Evolutionary conservation across 176 grass and related monocot species (phyloP), one percentile per base, ranked within the genome.

Genomic region (Elaeis guineensis): DNA sequence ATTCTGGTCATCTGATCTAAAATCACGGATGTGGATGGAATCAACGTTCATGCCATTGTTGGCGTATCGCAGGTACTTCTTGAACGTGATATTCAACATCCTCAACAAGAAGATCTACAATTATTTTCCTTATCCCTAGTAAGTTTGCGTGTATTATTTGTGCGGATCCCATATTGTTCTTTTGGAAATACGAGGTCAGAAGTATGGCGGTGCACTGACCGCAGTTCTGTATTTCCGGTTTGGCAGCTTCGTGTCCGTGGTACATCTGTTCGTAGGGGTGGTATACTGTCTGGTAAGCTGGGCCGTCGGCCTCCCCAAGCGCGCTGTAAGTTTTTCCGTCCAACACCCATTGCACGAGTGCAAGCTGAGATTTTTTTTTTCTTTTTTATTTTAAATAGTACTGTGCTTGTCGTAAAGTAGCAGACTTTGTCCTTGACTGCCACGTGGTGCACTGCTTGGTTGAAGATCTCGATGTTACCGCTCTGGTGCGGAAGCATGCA

Each of bases 21-120:
- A 14, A 44, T 44, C 11, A 44, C 11, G 1, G 9, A 14, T 44
- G 12, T 67, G 25, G 28, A 56, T 76, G n/a, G 60, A 67, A 32
- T 70, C 55, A 56, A 62, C 19, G n/a, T 51, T 65, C 7, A 8
- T 51, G 18, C 17, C 51, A 68, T 4, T 79, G 57, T 0, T 24
- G 14, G 12, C 6, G 15, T 21, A 20, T 35, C 65, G 65, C 78
- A 98, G 93, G 93, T 98, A 98, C 63, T 98, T 98, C 81, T 65
- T 98, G 72, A 98, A 98, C 56, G 93, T 98, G 16, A 89, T 98
- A 54, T 98, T 98, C 66, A 98, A 98, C 93, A 98, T 98, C 79
- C 72, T 98, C 60, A 98, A 98, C 78, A 98, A 98, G 76, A 98
- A 89, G 74, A 98, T 98, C 56, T 98, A 98, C 79, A 92, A 98